Evolutionary conservation across 2,329 filamentous ascomycete species (phyloP).

Genomic region (Lasiodiplodia hormozganensis): DNA sequence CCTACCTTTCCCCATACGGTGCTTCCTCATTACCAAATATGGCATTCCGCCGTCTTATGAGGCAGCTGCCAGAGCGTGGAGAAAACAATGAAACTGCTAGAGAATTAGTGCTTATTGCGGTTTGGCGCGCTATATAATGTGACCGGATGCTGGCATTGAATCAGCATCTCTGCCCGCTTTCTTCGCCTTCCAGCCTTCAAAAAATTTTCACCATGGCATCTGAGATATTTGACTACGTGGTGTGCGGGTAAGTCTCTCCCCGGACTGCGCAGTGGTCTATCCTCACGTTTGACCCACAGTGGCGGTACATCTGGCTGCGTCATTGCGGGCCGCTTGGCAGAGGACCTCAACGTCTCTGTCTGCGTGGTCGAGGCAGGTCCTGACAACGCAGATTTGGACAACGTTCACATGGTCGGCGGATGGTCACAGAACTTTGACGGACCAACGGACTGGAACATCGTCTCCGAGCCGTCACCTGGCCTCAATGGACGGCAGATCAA

Average conservation of each 20-base stretch:
- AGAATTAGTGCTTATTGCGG: constrained; percentile 14
- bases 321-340: constrained; percentile 56
- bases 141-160: not conserved
- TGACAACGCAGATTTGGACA: constrained; percentile 54
- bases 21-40: not conserved
- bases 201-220: constrained; percentile 1
- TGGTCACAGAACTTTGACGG: constrained; percentile 57
- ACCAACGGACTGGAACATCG: constrained; percentile 61
- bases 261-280: constrained; percentile 12
- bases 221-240: constrained; percentile 29
- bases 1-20: not conserved
- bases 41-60: not conserved
- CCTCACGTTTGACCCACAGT: constrained; percentile 36
- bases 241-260: constrained; percentile 29
- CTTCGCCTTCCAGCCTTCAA: not conserved
- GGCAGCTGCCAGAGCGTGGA: not conserved
- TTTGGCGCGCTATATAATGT: not conserved
- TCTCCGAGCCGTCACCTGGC: constrained; percentile 49
- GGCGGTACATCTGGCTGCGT: constrained; percentile 59
- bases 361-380: constrained; percentile 58
- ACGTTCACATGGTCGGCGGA: constrained; percentile 59
- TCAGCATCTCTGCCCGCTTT: not conserved
- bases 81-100: not conserved
- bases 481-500: constrained; percentile 55
- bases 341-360: constrained; percentile 51